These are phyloP conservation scores for Fragilaria crotonensis DNA, from an alignment of 108 stramenopile genomes.

Conservation along the genomic window DNA sequence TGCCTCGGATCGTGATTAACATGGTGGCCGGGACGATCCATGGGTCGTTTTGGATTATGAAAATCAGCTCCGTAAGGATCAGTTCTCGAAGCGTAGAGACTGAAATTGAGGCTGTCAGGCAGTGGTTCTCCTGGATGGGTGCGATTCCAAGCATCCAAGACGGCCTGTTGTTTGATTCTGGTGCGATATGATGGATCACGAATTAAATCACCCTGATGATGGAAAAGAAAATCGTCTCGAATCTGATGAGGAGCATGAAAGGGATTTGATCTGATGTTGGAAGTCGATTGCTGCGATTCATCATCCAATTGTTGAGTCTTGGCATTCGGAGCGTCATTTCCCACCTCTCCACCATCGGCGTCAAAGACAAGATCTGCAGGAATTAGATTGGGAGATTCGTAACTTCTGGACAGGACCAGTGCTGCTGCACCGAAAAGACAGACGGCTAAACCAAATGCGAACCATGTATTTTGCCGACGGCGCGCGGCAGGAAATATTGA, in stretches of 20 bases:
- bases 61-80: not conserved
- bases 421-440: too few species aligned
- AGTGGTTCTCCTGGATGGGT: slow-evolving; percentile 9
- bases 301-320: slow-evolving; percentile 28
- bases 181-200: not conserved
- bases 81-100: not conserved
- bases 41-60: not conserved
- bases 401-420: too few species aligned
- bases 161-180: not conserved
- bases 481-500: too few species aligned
- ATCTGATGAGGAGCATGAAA: not conserved
- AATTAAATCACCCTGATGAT: not conserved
- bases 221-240: not conserved
- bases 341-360: slow-evolving; percentile 25
- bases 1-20: not conserved
- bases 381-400: too few species aligned
- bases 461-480: too few species aligned
- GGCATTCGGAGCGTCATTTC: slow-evolving; percentile 34
- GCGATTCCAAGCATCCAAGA: not conserved
- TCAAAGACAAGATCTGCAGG: too few species aligned
- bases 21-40: not conserved
- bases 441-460: too few species aligned
- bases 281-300: slow-evolving; percentile 1
- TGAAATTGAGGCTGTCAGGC: not conserved
- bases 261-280: not conserved